These are phyloP conservation scores for Ceratocystis albifundus DNA, from an alignment of 2,329 filamentous ascomycete species.

Conservation along the genomic window DNA sequence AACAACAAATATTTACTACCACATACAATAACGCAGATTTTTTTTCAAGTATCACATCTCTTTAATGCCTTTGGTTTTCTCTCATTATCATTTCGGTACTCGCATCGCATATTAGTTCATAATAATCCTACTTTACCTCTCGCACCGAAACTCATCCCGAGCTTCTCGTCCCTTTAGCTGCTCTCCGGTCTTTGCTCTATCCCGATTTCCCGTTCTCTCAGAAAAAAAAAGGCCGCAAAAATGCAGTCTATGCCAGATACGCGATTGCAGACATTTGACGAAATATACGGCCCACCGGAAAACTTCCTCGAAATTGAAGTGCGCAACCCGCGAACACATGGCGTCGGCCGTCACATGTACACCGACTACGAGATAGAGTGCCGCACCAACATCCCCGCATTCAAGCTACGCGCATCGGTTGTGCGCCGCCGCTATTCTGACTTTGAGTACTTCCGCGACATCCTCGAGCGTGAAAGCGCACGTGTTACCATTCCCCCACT, in stretches of 20 bases:
- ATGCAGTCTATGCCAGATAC: constrained; percentile 59
- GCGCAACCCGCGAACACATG: constrained; percentile 84
- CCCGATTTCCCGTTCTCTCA: constrained; percentile 20
- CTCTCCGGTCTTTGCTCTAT: not conserved
- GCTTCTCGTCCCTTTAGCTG: not conserved
- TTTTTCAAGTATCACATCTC: not conserved
- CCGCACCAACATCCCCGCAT: constrained; percentile 96
- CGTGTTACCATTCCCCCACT: constrained; percentile 91
- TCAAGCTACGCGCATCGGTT: constrained; percentile 81
- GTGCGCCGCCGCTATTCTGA: constrained; percentile 93
- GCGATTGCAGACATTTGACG: constrained; percentile 90
- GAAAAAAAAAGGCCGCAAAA: constrained; percentile 32
- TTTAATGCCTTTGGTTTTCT: not conserved
- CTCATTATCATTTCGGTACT: not conserved
- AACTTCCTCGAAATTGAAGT: constrained; percentile 99
- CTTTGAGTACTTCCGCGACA: constrained; percentile 98
- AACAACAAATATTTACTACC: not conserved
- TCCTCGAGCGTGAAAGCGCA: constrained; percentile 87
- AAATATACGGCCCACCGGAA: constrained; percentile 96
- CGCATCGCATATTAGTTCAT: not conserved
- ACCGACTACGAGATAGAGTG: constrained; percentile 98
- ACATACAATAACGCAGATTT: not conserved
- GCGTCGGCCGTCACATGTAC: constrained; percentile 92
- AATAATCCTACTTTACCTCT: not conserved
- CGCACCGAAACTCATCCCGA: too few relatives aligned